A percentile compares a stretch with the other conserved stretches of the same genome.
phyloP scores from a whole-genome alignment of 148 eudicot species.

The Spergularia marina region DNA sequence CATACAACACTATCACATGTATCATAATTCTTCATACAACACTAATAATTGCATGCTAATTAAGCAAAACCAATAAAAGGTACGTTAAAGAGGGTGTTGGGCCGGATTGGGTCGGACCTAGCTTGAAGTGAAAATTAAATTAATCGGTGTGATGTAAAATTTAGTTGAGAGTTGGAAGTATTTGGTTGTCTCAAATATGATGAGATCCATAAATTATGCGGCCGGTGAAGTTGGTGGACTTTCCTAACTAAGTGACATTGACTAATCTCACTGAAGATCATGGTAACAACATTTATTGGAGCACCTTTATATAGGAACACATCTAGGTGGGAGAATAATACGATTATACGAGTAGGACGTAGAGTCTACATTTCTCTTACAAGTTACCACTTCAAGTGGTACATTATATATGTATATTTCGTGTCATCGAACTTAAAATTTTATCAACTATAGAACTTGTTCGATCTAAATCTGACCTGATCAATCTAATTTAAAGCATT shows the following conservation, averaged over 20 bases:
- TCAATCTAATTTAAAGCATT: too few relatives aligned
- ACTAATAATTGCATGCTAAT: too few relatives aligned
- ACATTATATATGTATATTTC: too few relatives aligned
- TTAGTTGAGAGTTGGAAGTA: constrained; percentile 48
- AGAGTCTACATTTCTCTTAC: neutral
- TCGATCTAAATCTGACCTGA: too few relatives aligned
- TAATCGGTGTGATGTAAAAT: constrained; percentile 13
- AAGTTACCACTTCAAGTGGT: neutral
- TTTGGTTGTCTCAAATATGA: constrained; percentile 17
- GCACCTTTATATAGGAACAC: neutral
- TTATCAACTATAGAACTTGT: too few relatives aligned
- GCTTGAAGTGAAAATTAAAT: neutral
- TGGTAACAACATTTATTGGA: constrained; percentile 14
- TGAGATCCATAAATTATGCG: constrained; percentile 14
- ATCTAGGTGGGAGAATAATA: neutral
- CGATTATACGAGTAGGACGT: neutral
- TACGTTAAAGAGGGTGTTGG: too few relatives aligned
- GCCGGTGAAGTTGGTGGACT: constrained; percentile 63
- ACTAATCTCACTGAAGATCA: constrained; percentile 4
- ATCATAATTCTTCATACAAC: too few relatives aligned
- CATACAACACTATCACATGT: too few relatives aligned
- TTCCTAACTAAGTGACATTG: constrained; percentile 33
- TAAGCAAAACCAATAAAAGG: too few relatives aligned
- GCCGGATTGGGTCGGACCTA: too few relatives aligned
- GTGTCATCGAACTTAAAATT: too few relatives aligned